Conservation (phyloP, 2,329 filamentous ascomycete genomes). For the Claviceps spartinae region DNA sequence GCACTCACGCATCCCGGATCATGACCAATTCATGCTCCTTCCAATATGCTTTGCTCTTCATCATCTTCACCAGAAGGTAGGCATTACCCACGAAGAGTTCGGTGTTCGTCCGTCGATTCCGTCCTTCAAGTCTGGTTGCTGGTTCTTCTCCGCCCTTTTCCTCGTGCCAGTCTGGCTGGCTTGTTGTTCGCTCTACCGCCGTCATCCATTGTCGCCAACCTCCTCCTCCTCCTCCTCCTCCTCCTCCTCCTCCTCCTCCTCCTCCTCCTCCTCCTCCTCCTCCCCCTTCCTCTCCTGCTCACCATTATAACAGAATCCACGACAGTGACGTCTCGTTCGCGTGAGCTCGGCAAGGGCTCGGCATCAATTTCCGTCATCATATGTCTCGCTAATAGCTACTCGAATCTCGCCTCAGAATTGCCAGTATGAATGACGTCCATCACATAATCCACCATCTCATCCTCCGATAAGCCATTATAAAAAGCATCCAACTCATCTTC, state of each 20-base stretch:
- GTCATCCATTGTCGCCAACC: constrained; percentile 15
- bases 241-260: too few relatives aligned
- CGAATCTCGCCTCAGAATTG: too few relatives aligned
- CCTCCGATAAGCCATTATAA: too few relatives aligned
- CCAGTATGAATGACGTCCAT: too few relatives aligned
- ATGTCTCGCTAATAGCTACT: constrained; percentile 12
- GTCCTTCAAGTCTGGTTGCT: neutral
- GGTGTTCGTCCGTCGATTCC: neutral
- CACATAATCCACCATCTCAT: too few relatives aligned
- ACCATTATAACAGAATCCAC: constrained; percentile 12
- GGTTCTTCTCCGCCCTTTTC: neutral
- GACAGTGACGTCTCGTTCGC: constrained; percentile 16
- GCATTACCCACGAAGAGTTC: neutral
- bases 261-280: too few relatives aligned
- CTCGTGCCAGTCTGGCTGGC: neutral
- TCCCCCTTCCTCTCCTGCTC: constrained; percentile 10
- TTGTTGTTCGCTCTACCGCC: neutral
- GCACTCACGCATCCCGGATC: neutral
- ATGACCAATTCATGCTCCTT: constrained; percentile 3
- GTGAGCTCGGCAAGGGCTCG: constrained; percentile 7
- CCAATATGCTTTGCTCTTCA: constrained; percentile 1
- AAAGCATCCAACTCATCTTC: too few relatives aligned
- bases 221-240: constrained; percentile 7
- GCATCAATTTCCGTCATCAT: neutral
- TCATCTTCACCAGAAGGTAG: constrained; percentile 4